phyloP scores from a whole-genome alignment of 345 rosid species.

The Syzygium jambos region DNA sequence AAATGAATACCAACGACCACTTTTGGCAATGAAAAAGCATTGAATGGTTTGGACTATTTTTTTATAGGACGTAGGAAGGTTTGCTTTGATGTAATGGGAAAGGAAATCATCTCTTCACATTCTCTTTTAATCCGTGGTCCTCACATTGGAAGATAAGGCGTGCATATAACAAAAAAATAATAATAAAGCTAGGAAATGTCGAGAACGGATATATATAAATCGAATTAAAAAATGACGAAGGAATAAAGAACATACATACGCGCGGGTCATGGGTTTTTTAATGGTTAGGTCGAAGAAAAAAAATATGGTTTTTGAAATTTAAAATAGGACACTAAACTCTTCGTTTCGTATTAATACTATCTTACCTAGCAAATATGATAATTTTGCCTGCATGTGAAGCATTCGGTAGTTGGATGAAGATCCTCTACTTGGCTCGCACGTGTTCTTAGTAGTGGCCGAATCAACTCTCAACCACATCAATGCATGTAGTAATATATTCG shows the following conservation, averaged over 20 bases:
- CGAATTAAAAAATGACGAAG: not conserved
- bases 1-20: not conserved
- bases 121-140: not conserved
- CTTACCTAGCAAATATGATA: not conserved
- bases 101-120: too few relatives aligned
- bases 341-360: not conserved
- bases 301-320: not conserved
- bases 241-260: not conserved
- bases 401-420: not conserved
- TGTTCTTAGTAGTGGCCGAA: fast-evolving
- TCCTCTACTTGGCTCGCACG: not conserved
- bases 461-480: not conserved
- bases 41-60: too few relatives aligned
- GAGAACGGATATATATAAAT: not conserved
- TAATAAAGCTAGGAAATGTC: not conserved
- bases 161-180: not conserved
- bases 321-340: not conserved
- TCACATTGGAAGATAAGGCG: not conserved
- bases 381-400: not conserved
- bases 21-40: not conserved
- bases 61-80: too few relatives aligned
- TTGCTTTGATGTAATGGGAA: too few relatives aligned
- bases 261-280: not conserved
- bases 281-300: not conserved
- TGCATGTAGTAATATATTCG: not conserved